Evolutionary conservation across 164 flowering plant genomes (phyloP), one percentile per base, ranked within the genome.

Genomic region (Annona squamosa): DNA sequence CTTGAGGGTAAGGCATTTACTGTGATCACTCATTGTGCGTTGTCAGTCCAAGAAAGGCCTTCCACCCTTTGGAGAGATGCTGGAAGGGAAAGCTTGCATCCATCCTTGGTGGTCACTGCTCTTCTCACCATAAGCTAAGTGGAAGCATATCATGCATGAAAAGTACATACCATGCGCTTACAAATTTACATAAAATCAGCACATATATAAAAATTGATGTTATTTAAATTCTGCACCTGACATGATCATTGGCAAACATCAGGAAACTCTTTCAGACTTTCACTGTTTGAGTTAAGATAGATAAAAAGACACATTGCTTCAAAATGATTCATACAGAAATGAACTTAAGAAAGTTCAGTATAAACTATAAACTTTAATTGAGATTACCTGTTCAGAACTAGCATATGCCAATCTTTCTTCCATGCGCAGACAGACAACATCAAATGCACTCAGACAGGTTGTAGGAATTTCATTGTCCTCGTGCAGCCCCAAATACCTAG

Each of bases 361-460:
- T 48, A 37, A 48, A 6, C 66, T 43, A 68, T 47, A 19, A 48
- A 37, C 12, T 52, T 52, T 48, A 59, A 46, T 41, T 26, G 16
- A 67, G 37, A 5, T 42, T 84, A 93, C 99, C 93, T 91, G 87
- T 77, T 95, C 98, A 63, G 77, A 73, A 75, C 78, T 69, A 19
- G 91, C 78, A 82, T 90, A 95, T 18, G 92, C 82, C 72, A 93
- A 71, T 74, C 83, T 87, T 80, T 91, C 92, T 81, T 90, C 97
- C 99, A 95, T 95, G 68, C 89, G 81, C 56, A 79, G 78, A 78
- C 99, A 91, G 67, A 86, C 84, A 18, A 90, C 89, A 74, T 87
- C 93, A 84, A 96, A 93, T 71, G 90, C 83, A 78, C 85, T 86
- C 72, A 75, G 78, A 82, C 97, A 96, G 64, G 94, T 76, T 46